These are phyloP conservation scores for Lactifluus volemus DNA, from an alignment of 768 basidiomycete species.

Conservation along the genomic window DNA sequence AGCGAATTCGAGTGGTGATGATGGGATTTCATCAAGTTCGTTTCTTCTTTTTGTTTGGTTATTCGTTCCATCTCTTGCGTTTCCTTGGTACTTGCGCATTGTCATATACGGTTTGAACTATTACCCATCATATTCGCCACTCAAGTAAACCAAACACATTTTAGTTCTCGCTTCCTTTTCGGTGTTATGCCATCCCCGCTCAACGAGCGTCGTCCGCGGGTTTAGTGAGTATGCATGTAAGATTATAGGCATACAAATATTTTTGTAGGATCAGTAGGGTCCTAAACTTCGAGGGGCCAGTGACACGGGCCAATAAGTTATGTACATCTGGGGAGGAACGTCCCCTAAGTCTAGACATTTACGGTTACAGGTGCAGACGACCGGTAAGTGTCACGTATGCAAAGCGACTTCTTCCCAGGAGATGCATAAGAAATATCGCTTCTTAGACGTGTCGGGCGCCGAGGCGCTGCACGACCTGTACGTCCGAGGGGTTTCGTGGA, in stretches of 20 bases:
- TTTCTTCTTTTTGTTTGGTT: background rate
- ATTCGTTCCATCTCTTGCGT: background rate
- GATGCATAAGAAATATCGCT: background rate
- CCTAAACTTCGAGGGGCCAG: background rate
- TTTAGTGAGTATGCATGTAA: conserved; percentile 9
- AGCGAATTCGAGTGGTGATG: conserved; percentile 32
- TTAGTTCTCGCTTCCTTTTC: background rate
- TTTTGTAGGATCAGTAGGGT: background rate
- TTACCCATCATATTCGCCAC: conserved; percentile 8
- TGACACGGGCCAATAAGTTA: background rate
- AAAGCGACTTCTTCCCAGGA: background rate
- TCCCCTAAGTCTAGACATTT: conserved; percentile 2
- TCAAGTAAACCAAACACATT: conserved; percentile 1
- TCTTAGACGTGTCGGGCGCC: conserved; percentile 3
- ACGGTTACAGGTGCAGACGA: background rate
- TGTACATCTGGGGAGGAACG: conserved; percentile 1
- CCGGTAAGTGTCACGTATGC: background rate
- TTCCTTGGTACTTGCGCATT: background rate
- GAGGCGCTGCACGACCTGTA: conserved; percentile 37
- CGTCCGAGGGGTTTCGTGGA: conserved; percentile 52
- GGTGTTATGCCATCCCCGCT: background rate
- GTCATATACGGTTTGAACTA: conserved; percentile 11
- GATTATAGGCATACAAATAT: conserved; percentile 8
- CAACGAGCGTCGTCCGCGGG: background rate
- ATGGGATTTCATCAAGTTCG: background rate